Conservation (phyloP, 805 yeast genomes). For the Trichomonascus vanleenenianus region DNA sequence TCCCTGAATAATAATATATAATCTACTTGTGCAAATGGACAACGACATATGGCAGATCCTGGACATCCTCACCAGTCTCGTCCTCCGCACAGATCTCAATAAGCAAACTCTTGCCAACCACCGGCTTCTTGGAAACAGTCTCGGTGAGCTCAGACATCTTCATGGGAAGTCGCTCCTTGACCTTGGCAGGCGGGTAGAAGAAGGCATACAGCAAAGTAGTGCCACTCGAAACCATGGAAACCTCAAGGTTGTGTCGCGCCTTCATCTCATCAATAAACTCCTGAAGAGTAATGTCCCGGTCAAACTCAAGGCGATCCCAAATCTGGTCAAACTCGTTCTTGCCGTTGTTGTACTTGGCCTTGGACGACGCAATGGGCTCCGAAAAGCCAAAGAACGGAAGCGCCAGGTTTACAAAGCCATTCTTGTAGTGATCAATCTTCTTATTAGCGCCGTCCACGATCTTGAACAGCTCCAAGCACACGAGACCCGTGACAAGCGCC, state of each 20-base stretch:
- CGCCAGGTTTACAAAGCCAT: slow-evolving; percentile 87
- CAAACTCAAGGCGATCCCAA: slow-evolving; percentile 88
- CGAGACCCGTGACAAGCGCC: slow-evolving; percentile 93
- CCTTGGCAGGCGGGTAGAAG: slow-evolving; percentile 87
- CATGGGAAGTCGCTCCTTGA: slow-evolving; percentile 65
- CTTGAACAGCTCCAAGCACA: slow-evolving; percentile 85
- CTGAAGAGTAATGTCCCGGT: slow-evolving; percentile 57
- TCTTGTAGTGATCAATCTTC: slow-evolving; percentile 79
- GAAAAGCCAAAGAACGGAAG: slow-evolving; percentile 95
- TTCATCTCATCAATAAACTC: slow-evolving; percentile 69
- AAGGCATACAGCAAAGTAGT: slow-evolving; percentile 86
- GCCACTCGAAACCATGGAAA: slow-evolving; percentile 87
- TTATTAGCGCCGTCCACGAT: slow-evolving; percentile 63
- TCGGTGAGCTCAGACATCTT: slow-evolving; percentile 70
- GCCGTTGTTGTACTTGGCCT: slow-evolving; percentile 73
- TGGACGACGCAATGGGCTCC: slow-evolving; percentile 84
- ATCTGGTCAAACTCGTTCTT: slow-evolving; percentile 69
- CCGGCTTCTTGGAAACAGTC: slow-evolving; percentile 74
- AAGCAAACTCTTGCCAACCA: slow-evolving; percentile 66
- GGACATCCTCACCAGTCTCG: slow-evolving; percentile 88
- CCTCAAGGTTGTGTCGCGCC: slow-evolving; percentile 73
- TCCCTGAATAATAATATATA: background rate
- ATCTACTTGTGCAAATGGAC: slow-evolving; percentile 37
- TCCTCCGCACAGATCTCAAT: slow-evolving; percentile 93
- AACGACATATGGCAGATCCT: slow-evolving; percentile 84